Evolutionary conservation across 768 basidiomycete genomes (phyloP).

Genomic region (Suillus tomentosus): DNA sequence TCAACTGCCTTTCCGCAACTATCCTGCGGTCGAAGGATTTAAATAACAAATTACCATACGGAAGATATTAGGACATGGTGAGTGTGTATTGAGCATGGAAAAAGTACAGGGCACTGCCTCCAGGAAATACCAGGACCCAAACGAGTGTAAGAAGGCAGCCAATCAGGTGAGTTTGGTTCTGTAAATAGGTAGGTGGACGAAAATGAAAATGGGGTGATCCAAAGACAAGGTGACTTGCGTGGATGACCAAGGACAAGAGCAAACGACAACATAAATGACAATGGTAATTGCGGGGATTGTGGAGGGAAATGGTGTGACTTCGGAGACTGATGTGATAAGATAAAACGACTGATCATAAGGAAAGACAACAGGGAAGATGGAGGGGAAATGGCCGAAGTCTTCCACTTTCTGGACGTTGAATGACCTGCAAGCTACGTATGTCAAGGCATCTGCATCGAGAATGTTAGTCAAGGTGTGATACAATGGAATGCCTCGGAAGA

Average conservation of each 20-base stretch:
- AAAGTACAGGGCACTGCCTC: slow-evolving; percentile 35
- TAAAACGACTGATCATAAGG: slow-evolving; percentile 28
- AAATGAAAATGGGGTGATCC: slow-evolving; percentile 14
- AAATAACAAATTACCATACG: slow-evolving; percentile 37
- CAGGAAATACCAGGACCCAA: slow-evolving; percentile 27
- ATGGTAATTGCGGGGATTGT: slow-evolving; percentile 14
- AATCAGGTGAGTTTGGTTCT: slow-evolving; percentile 25
- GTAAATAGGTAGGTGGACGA: slow-evolving; percentile 16
- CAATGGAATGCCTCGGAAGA: slow-evolving; percentile 22
- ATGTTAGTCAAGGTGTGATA: slow-evolving; percentile 19
- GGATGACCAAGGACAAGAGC: slow-evolving; percentile 26
- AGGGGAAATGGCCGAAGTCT: neutral
- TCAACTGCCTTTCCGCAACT: slow-evolving; percentile 17
- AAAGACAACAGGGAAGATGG: slow-evolving; percentile 9
- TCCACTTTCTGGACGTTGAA: neutral
- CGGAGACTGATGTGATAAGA: slow-evolving; percentile 27
- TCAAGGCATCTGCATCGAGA: slow-evolving; percentile 11
- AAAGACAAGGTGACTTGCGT: slow-evolving; percentile 19
- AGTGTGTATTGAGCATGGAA: slow-evolving; percentile 36
- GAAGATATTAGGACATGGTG: slow-evolving; percentile 38
- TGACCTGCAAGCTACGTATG: slow-evolving; percentile 3
- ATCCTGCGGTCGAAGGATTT: slow-evolving; percentile 17
- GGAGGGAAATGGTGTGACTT: slow-evolving; percentile 25
- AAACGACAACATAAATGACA: slow-evolving; percentile 27
- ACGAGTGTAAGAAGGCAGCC: slow-evolving; percentile 33